These are phyloP conservation scores for Entophlyctis luteolus DNA, from an alignment of 192 early-diverging fungal species.

Conservation along the genomic window DNA sequence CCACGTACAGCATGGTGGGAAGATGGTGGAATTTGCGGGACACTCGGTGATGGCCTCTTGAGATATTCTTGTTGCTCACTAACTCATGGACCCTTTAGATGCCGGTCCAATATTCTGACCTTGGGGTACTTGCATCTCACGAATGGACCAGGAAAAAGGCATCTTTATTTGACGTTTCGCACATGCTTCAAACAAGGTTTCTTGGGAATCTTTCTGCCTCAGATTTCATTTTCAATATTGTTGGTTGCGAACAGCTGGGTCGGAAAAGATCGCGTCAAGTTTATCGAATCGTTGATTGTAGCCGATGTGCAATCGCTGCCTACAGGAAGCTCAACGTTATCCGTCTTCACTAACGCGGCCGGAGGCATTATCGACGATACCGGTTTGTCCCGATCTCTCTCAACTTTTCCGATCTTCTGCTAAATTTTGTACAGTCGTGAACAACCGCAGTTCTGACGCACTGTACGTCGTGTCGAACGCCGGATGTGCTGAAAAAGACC, in stretches of 20 bases:
- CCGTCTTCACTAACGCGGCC: constrained; percentile 90
- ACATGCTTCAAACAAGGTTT: constrained; percentile 93
- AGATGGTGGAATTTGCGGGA: constrained; percentile 97
- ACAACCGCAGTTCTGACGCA: constrained; percentile 67
- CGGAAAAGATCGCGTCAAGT: constrained; percentile 81
- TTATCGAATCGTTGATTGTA: constrained; percentile 84
- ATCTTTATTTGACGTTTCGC: constrained; percentile 95
- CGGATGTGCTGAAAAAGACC: constrained; percentile 94
- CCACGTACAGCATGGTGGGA: constrained; percentile 85
- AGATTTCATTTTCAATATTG: background rate
- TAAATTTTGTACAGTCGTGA: constrained; percentile 59
- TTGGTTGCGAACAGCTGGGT: constrained; percentile 40
- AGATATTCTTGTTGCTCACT: background rate
- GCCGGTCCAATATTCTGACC: constrained; percentile 85
- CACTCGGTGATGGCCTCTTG: constrained; percentile 48
- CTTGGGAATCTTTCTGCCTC: background rate
- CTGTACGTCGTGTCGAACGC: constrained; percentile 95
- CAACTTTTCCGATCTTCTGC: background rate
- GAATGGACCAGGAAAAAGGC: constrained; percentile 80
- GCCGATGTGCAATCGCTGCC: constrained; percentile 80
- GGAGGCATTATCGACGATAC: constrained; percentile 99
- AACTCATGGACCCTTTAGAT: constrained; percentile 43
- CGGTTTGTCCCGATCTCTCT: background rate
- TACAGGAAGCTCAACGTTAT: constrained; percentile 75
- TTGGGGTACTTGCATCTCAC: constrained; percentile 88